These are phyloP conservation scores for Curvularia spicifera DNA, from an alignment of 2,329 filamentous ascomycete species.

Conservation along the genomic window DNA sequence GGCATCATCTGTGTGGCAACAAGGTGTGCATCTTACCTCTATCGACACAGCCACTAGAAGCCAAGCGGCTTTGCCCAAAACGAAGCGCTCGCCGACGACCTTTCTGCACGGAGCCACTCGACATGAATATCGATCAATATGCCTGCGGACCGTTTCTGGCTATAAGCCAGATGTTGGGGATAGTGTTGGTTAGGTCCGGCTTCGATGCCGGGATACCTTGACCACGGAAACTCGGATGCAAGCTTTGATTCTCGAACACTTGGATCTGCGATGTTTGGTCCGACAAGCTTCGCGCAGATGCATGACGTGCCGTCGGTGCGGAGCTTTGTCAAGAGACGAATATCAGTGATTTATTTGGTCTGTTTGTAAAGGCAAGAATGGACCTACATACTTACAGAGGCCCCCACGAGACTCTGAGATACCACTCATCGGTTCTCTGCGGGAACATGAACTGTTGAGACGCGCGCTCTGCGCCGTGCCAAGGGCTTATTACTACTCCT, in stretches of 20 bases:
- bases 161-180: constrained; percentile 4
- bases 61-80: neutral
- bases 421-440: neutral
- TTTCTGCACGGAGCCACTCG: neutral
- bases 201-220: constrained; percentile 3
- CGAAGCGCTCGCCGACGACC: neutral
- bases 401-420: neutral
- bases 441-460: neutral
- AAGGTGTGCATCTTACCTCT: constrained; percentile 1
- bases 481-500: neutral
- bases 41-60: constrained; percentile 1
- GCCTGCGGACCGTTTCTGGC: constrained; percentile 4
- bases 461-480: neutral
- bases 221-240: neutral
- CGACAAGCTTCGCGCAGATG: neutral
- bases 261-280: neutral
- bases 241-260: constrained; percentile 8
- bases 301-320: neutral
- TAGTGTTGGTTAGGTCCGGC: constrained; percentile 5
- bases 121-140: constrained; percentile 7
- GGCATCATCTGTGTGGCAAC: constrained; percentile 1
- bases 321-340: neutral
- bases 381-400: neutral
- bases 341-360: neutral
- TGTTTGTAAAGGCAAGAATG: neutral